Evolutionary conservation across 2,329 filamentous ascomycete species (phyloP), one percentile per base, ranked within the genome.

Genomic region (Alternaria viburni): DNA sequence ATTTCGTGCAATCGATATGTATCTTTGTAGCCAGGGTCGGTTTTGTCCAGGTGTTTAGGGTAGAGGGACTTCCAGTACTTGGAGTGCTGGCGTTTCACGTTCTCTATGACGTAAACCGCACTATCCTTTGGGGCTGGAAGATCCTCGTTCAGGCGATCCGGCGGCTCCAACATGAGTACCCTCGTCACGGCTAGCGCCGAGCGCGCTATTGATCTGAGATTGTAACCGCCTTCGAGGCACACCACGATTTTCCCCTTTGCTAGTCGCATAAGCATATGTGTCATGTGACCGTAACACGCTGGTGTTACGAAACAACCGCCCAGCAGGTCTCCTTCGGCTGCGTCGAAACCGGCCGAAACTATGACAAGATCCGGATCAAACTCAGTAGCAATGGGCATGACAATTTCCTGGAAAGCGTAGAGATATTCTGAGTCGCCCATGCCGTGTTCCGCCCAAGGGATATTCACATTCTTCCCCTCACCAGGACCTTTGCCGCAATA

Each of bases 381-480:
- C 74, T 99, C 95, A 47, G 90, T 89, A 1, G 93, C 94, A 62
- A 98, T 96, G 0, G 96, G 96, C 93, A 99, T 97, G 47, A 99
- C 90, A 36, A 98, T 90, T 77, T 93, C 90, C 73, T 99, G 94
- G 73, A 99, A 99, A 2, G 96, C 96, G 52, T 93, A 95, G 82
- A 99, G 89, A 79, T 99, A 99, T 79, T 99, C 96, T 5, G 93
- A 94, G 79, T 99, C 96, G 1, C 93, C 93, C 93, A 99, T 97
- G 0, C 88, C 88, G 67, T 88, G 85, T 3, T 83, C 84, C 44
- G 83, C 90, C 89, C 89, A 91, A 0, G 89, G 89, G 57, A 91
- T 88, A 70, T 91, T 91, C 64, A 91, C 85, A 66, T 91, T 91
- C 81, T 84, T 87, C 61, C 89, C 89, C 30, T 86, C 62, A 3